A percentile compares a stretch with the other conserved stretches of the same genome.
Conservation (phyloP, 2,329 filamentous ascomycete species). For the Xylaria sp. region DNA sequence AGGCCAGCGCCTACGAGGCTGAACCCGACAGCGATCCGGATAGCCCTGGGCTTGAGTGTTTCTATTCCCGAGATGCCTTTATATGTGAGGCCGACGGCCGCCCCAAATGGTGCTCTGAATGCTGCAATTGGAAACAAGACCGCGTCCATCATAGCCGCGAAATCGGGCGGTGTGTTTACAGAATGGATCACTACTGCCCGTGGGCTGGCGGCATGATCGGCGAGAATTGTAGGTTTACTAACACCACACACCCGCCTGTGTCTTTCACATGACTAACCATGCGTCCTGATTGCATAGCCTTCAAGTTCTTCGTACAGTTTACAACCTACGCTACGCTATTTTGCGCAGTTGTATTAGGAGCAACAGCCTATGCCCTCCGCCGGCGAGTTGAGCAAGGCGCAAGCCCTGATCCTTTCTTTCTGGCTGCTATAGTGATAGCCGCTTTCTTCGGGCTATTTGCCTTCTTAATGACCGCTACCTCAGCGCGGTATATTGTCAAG, state of each 20-base stretch:
- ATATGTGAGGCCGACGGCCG: constrained; percentile 84
- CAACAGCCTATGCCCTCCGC: constrained; percentile 72
- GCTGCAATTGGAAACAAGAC: constrained; percentile 88
- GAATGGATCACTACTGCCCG: constrained; percentile 97
- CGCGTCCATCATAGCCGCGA: constrained; percentile 88
- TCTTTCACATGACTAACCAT: constrained; percentile 41
- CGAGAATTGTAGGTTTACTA: constrained; percentile 70
- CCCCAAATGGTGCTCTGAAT: constrained; percentile 88
- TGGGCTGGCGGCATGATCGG: constrained; percentile 95
- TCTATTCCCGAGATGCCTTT: constrained; percentile 86
- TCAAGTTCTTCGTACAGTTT: constrained; percentile 95
- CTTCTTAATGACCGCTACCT: constrained; percentile 78
- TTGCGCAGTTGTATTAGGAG: constrained; percentile 71
- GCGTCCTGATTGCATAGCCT: constrained; percentile 62
- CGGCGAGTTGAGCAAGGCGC: constrained; percentile 59
- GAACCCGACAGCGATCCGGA: constrained; percentile 64
- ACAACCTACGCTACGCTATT: constrained; percentile 77
- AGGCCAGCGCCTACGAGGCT: constrained; percentile 51
- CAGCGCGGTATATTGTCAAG: constrained; percentile 73
- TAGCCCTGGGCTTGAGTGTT: constrained; percentile 75
- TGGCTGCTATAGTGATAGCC: constrained; percentile 73
- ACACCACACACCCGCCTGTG: background rate
- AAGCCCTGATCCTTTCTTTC: constrained; percentile 67
- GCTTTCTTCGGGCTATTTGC: constrained; percentile 85
- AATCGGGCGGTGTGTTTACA: constrained; percentile 80